phyloP scores from a whole-genome alignment of 495 filamentous ascomycete species.

The Cercophora sp. region DNA sequence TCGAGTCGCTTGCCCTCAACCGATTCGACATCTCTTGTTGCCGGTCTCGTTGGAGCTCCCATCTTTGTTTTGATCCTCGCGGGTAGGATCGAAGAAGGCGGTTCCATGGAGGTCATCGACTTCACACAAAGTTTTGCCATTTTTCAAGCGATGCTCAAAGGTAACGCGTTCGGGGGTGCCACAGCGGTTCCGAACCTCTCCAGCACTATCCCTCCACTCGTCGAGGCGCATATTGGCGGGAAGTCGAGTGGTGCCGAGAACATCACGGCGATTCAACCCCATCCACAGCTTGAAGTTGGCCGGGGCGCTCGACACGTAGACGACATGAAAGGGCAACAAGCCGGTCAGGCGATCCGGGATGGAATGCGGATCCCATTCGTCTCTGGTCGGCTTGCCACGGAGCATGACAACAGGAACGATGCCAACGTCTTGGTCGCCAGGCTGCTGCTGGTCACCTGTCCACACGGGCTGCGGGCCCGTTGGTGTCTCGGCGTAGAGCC shows the following conservation, averaged over 20 bases:
- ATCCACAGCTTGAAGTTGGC: conserved; percentile 35
- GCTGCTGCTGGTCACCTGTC: too few species aligned
- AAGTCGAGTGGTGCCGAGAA: conserved; percentile 38
- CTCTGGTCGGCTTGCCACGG: conserved; percentile 9
- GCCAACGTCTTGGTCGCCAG: too few species aligned
- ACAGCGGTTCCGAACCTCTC: background rate
- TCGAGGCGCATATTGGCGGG: conserved; percentile 31
- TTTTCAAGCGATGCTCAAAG: too few species aligned
- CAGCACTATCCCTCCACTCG: background rate
- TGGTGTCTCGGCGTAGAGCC: conserved; percentile 23
- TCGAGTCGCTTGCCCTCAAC: too few species aligned
- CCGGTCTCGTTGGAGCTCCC: too few species aligned
- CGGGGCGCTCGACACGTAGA: conserved; percentile 41
- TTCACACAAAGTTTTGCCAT: too few species aligned
- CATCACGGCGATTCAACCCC: conserved; percentile 40
- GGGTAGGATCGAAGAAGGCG: too few species aligned
- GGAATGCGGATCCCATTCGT: background rate
- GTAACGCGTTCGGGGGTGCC: conserved; percentile 10
- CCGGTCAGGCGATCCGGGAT: conserved; percentile 35
- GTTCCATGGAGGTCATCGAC: too few species aligned
- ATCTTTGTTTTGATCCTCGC: too few species aligned
- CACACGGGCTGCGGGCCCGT: conserved; percentile 11
- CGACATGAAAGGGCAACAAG: conserved; percentile 39
- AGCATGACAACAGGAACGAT: conserved; percentile 28
- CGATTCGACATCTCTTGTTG: too few species aligned